phyloP scores from a whole-genome alignment of 116 monocot species.

The Papilionanthe hybrid region DNA sequence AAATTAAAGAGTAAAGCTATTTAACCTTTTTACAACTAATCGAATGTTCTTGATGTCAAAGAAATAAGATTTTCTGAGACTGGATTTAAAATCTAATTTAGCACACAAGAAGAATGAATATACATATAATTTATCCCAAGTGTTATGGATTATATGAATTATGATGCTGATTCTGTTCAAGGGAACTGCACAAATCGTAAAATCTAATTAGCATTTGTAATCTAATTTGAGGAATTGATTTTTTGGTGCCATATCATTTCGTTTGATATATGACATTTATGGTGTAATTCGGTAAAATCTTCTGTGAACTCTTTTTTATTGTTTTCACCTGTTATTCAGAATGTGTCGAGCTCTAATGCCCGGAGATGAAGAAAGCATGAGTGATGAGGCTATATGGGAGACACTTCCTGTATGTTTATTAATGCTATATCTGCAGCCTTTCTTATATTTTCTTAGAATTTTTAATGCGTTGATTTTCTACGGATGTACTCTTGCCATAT shows the following conservation, averaged over 20 bases:
- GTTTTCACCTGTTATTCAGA: slow-evolving; percentile 26
- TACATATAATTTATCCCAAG: background rate
- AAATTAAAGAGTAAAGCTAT: background rate
- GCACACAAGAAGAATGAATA: background rate
- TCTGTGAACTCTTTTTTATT: slow-evolving; percentile 5
- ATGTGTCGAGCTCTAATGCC: slow-evolving; percentile 96
- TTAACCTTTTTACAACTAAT: background rate
- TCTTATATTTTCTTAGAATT: background rate
- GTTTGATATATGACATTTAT: background rate
- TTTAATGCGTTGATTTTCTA: background rate
- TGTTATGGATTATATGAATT: background rate
- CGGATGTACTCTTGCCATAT: background rate
- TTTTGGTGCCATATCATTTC: background rate
- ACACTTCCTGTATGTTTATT: slow-evolving; percentile 82
- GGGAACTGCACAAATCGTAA: background rate
- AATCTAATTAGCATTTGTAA: background rate
- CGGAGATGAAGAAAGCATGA: slow-evolving; percentile 97
- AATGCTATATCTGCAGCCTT: background rate
- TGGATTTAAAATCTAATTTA: background rate
- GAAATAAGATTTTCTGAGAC: background rate
- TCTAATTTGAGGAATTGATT: background rate
- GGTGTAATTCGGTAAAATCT: background rate
- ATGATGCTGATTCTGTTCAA: background rate
- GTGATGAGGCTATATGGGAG: slow-evolving; percentile 96
- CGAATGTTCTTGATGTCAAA: background rate